Percentiles rank a stretch among this genome's conserved stretches.
Conservation (phyloP, 345 rosid genomes). For the Citrus reticulata region DNA sequence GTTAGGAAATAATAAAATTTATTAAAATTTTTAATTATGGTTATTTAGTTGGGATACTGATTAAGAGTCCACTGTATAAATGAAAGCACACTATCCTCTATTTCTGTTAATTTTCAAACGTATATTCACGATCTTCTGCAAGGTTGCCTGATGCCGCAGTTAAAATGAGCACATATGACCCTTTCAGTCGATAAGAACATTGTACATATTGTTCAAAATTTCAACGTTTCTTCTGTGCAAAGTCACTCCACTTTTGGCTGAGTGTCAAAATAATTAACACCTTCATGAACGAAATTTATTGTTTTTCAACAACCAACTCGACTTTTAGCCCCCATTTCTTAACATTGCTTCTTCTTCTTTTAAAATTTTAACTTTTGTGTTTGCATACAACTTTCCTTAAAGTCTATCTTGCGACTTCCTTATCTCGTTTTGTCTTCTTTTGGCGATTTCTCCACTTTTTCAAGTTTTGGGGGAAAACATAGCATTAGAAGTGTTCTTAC, state of each 20-base stretch:
- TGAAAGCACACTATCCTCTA: no score
- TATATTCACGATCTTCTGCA: no score
- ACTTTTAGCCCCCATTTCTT: no score
- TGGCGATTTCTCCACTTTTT: not conserved
- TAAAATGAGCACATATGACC: not conserved
- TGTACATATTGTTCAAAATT: not conserved
- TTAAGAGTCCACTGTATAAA: no score
- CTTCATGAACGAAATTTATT: no score
- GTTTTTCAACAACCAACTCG: no score
- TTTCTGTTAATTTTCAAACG: no score
- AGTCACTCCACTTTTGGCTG: not conserved
- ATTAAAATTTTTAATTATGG: no score
- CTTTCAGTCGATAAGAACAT: not conserved
- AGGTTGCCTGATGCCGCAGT: no score
- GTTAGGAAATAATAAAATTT: no score
- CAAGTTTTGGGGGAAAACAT: not conserved
- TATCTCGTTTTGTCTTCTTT: not conserved
- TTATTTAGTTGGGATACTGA: no score
- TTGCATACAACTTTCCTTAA: not conserved
- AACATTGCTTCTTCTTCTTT: not conserved
- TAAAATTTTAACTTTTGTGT: not conserved
- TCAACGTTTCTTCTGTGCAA: slow-evolving; percentile 5
- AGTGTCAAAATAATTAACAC: not conserved
- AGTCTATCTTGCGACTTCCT: not conserved
- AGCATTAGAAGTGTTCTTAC: not conserved